Percentiles rank a stretch among this genome's conserved stretches.
These are phyloP conservation scores for Volutella citrinella DNA, from an alignment of 2,329 filamentous ascomycete genomes.

Conservation along the genomic window DNA sequence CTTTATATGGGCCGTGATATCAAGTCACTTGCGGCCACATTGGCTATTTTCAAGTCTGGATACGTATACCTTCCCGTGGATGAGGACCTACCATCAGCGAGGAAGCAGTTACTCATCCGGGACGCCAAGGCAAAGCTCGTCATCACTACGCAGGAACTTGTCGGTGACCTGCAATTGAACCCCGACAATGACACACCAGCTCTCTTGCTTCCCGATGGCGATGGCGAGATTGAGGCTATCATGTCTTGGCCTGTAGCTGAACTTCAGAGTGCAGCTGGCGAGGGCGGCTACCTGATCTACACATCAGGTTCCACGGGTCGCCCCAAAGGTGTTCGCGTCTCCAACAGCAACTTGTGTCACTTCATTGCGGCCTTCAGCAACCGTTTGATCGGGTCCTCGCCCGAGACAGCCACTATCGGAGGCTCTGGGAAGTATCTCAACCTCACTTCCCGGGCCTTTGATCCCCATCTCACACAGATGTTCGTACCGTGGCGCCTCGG, in stretches of 20 bases:
- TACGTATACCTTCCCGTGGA: slow-evolving; percentile 63
- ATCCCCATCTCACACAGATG: slow-evolving; percentile 21
- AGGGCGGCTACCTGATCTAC: slow-evolving; percentile 61
- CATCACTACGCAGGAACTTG: slow-evolving; percentile 40
- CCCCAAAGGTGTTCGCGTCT: slow-evolving; percentile 63
- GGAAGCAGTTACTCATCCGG: slow-evolving; percentile 59
- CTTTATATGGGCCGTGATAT: slow-evolving; percentile 64
- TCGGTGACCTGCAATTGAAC: slow-evolving; percentile 10
- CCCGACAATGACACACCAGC: too few relatives aligned
- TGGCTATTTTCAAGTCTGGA: slow-evolving; percentile 62
- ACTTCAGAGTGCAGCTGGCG: neutral
- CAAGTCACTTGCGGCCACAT: slow-evolving; percentile 60
- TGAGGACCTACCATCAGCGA: slow-evolving; percentile 54
- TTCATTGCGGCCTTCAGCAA: too few relatives aligned
- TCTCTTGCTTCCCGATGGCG: too few relatives aligned
- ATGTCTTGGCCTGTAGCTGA: too few relatives aligned
- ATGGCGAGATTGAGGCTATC: too few relatives aligned
- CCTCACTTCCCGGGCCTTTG: slow-evolving; percentile 22
- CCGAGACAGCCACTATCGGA: slow-evolving; percentile 14
- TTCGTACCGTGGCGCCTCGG: too few relatives aligned
- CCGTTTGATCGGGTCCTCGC: slow-evolving; percentile 12
- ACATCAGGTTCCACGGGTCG: slow-evolving; percentile 66
- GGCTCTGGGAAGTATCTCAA: slow-evolving; percentile 23
- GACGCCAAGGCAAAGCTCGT: slow-evolving; percentile 52
- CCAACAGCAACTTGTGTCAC: slow-evolving; percentile 48